Evolutionary conservation across 495 filamentous ascomycete species (phyloP).

Genomic region (Penicillium chermesinum): DNA sequence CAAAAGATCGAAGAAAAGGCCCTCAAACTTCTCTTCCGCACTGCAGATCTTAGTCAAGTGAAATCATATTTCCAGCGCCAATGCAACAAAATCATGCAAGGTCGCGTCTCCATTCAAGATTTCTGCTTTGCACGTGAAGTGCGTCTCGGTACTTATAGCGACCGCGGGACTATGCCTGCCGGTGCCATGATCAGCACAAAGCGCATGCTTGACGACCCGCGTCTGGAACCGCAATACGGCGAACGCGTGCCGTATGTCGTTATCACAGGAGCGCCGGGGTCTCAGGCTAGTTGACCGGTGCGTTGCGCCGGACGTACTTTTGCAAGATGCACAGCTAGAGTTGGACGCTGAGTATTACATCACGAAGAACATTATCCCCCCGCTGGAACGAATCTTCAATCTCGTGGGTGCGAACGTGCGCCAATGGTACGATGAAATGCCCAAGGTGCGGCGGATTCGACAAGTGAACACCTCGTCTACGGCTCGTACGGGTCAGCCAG

Average conservation of each 20-base stretch:
- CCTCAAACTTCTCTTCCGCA: conserved; percentile 82
- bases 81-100: conserved; percentile 89
- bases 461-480: conserved; percentile 39
- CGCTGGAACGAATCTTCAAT: conserved; percentile 94
- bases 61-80: conserved; percentile 88
- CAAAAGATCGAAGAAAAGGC: conserved; percentile 98
- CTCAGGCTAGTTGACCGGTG: conserved; percentile 84
- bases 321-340: conserved; percentile 67
- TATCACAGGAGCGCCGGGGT: conserved; percentile 78
- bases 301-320: conserved; percentile 77
- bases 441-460: conserved; percentile 73
- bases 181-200: conserved; percentile 82
- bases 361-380: conserved; percentile 88
- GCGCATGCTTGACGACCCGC: conserved; percentile 78
- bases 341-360: conserved; percentile 98
- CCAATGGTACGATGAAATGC: conserved; percentile 95
- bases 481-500: background rate
- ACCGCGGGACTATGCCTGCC: conserved; percentile 70
- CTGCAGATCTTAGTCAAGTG: conserved; percentile 80
- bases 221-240: conserved; percentile 89
- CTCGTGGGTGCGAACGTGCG: conserved; percentile 90
- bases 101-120: conserved; percentile 83
- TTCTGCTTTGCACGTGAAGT: conserved; percentile 95
- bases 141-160: conserved; percentile 83
- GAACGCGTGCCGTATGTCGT: conserved; percentile 95